Base-by-base conservation (phyloP, 73 alveolate species). In the Uronychia binucleata region DNA sequence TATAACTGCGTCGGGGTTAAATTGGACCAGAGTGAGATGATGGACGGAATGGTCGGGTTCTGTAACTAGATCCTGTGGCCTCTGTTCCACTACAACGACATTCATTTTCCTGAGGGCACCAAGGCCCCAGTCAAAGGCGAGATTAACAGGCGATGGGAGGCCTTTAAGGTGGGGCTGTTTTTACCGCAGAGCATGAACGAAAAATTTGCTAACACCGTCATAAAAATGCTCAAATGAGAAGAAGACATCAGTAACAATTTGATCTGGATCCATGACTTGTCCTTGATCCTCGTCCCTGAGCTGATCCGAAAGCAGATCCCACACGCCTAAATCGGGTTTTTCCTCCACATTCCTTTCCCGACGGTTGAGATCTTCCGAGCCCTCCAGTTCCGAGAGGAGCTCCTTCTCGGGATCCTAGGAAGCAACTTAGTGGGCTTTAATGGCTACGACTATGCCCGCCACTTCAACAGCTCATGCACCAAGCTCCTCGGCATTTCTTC, bases 41-140 rank as follows among this genome's bases (percentile, higher is more conserved):
- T 11, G 19, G 67, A 46, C 19, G 67, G 67, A 11, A 11, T 46
- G 67, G 19, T 46, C 30, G 90, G 90, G 29, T 83, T 83, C 33
- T 80, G 84, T 11, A 83, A 83, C 83, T 57, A 74, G 60, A 83
- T 83, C 31, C 27, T 83, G 85, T 83, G 90, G 90, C 90, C 90
- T 0, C 83, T 83, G 19, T 83, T 83, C 77, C 90, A 83, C 59
- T 83, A 83, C 85, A 83, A 46, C 19, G 67, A 46, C 5, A 5
- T 11, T 5, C 67, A 46, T 46, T 46, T 83, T 83, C 57, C 81
- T 75, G 84, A 80, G 60, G 84, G 84, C 27, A 59, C 78, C 5
- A 82, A 74, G 60, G 59, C 82, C 30, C 79, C 60, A 30, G 90
- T 75, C 79, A 83, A 83, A 28, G 90, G 78, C 28, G 57, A 77